These are phyloP conservation scores for Cryptosporidium felis DNA, from an alignment of 169 alveolate genomes.

Conservation along the genomic window DNA sequence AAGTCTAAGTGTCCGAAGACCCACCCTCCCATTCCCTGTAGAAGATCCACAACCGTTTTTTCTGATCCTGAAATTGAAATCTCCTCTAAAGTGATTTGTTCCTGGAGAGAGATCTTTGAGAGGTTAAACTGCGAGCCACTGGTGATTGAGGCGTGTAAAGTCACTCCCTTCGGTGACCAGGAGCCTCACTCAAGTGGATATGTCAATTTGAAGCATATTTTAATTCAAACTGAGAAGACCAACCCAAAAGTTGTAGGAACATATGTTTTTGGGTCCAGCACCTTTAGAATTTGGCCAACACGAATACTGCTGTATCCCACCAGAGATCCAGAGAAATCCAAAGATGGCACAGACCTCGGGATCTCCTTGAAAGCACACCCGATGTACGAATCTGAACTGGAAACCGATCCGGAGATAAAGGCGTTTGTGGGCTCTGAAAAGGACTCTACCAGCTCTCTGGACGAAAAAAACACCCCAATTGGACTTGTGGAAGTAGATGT, in stretches of 20 bases:
- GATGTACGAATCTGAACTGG: background rate
- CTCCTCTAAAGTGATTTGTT: conserved; percentile 16
- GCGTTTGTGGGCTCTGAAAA: background rate
- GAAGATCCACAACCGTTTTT: conserved; percentile 54
- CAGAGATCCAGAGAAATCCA: background rate
- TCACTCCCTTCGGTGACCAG: conserved; percentile 50
- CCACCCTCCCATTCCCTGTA: conserved; percentile 54
- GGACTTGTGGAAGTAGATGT: conserved; percentile 51
- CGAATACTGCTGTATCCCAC: conserved; percentile 35
- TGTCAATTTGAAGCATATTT: conserved; percentile 37
- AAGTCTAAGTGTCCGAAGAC: conserved; percentile 48
- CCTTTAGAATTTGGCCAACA: conserved; percentile 68
- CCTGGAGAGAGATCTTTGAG: conserved; percentile 44
- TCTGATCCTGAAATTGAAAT: conserved; percentile 34
- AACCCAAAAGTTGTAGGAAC: background rate
- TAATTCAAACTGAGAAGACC: conserved; percentile 44
- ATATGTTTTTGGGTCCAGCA: conserved; percentile 24
- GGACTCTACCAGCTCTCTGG: background rate
- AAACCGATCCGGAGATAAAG: background rate
- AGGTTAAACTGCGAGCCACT: conserved; percentile 53
- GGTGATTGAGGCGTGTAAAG: conserved; percentile 10
- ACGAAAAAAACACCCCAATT: conserved; percentile 12
- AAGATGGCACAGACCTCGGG: background rate
- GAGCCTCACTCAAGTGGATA: conserved; percentile 33
- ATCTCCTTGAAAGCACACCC: background rate